phyloP scores from a whole-genome alignment of 2,329 filamentous ascomycete species.

The Penicillium sp. region DNA sequence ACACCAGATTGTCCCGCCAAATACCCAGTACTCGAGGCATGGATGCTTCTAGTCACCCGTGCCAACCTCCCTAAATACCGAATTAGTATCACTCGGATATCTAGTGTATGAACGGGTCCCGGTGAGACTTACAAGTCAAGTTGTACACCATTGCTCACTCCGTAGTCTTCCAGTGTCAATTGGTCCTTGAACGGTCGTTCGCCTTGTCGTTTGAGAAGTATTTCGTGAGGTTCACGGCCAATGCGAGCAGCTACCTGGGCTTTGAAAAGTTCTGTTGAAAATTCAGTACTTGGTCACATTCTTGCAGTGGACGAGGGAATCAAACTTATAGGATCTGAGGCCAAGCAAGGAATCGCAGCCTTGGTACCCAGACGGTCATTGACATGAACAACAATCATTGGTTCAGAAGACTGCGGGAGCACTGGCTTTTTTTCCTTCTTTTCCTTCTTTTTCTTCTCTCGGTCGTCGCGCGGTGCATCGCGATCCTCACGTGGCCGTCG shows the following conservation, averaged over 20 bases:
- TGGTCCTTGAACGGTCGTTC: slow-evolving; percentile 91
- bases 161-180: slow-evolving; percentile 82
- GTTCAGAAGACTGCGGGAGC: slow-evolving; percentile 50
- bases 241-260: slow-evolving; percentile 85
- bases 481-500: slow-evolving; percentile 27
- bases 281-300: slow-evolving; percentile 4
- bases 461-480: slow-evolving; percentile 29
- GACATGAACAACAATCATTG: slow-evolving; percentile 90
- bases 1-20: slow-evolving; percentile 9
- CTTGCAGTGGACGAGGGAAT: not conserved
- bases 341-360: slow-evolving; percentile 81
- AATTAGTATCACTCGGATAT: slow-evolving; percentile 21
- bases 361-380: slow-evolving; percentile 98
- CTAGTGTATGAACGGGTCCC: not conserved
- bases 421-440: slow-evolving; percentile 30
- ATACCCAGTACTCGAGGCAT: not conserved
- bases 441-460: slow-evolving; percentile 39
- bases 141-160: slow-evolving; percentile 80
- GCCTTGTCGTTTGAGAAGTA: slow-evolving; percentile 84
- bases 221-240: slow-evolving; percentile 82
- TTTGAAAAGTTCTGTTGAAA: slow-evolving; percentile 63
- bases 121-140: slow-evolving; percentile 41
- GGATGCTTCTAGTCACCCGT: slow-evolving; percentile 38
- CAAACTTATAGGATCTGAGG: slow-evolving; percentile 67
- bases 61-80: slow-evolving; percentile 39